A percentile compares a stretch with the other conserved stretches of the same genome.
Conservation (phyloP, 1,284 basidiomycete genomes). For the Afroboletus lepidellus region DNA sequence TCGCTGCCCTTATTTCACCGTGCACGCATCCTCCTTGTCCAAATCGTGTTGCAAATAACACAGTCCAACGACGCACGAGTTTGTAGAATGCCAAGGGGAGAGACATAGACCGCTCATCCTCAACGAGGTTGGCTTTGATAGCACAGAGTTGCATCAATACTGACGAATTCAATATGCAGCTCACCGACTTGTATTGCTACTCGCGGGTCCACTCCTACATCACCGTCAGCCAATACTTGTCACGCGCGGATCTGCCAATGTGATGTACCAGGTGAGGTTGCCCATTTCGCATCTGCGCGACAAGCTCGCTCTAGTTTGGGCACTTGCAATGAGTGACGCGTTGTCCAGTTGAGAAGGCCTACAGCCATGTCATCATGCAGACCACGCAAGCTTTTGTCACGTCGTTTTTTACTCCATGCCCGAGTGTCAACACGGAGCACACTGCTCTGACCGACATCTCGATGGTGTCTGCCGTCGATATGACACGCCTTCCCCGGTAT, state of each 20-base stretch:
- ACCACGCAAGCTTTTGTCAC: conserved; percentile 84
- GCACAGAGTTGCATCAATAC: neutral
- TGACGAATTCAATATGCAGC: conserved; percentile 41
- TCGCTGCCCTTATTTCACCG: conserved; percentile 25
- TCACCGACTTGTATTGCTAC: conserved; percentile 84
- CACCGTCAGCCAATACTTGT: conserved; percentile 84
- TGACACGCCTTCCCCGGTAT: conserved; percentile 54
- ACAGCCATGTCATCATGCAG: conserved; percentile 84
- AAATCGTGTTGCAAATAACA: conserved; percentile 83
- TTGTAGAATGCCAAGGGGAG: conserved; percentile 78
- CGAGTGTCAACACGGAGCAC: conserved; percentile 71
- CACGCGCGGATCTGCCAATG: conserved; percentile 67
- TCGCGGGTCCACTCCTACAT: conserved; percentile 85
- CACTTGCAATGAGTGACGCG: conserved; percentile 74
- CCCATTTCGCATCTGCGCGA: neutral
- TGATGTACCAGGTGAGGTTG: conserved; percentile 56
- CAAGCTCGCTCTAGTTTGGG: conserved; percentile 34
- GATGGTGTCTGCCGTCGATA: conserved; percentile 50
- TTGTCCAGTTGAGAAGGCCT: conserved; percentile 80
- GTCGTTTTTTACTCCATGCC: conserved; percentile 70
- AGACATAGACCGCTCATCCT: conserved; percentile 71
- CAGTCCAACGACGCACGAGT: conserved; percentile 80
- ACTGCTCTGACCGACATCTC: conserved; percentile 34
- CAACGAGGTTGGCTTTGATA: conserved; percentile 51
- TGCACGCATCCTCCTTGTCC: conserved; percentile 83